Conservation (phyloP, 768 basidiomycete species). For the Leccinum subgranulosum region DNA sequence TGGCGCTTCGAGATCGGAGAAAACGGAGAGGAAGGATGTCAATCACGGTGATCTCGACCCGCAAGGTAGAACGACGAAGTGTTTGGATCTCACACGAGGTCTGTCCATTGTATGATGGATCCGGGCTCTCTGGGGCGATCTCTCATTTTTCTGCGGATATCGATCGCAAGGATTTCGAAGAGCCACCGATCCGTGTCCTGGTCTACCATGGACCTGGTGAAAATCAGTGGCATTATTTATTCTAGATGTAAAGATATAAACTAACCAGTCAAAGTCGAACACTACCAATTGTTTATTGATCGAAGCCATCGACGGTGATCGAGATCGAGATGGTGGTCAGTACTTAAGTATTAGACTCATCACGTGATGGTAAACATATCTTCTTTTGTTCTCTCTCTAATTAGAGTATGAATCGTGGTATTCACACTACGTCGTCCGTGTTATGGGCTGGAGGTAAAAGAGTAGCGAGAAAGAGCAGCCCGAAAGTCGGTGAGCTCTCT, state of each 20-base stretch:
- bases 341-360: too few relatives aligned
- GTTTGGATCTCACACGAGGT: constrained; percentile 72
- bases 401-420: background rate
- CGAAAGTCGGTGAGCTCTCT: constrained; percentile 13
- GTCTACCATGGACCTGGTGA: constrained; percentile 81
- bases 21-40: background rate
- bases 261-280: constrained; percentile 96
- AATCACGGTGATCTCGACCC: background rate
- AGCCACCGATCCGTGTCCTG: constrained; percentile 97
- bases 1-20: constrained; percentile 44
- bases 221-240: background rate
- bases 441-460: constrained; percentile 10
- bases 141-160: constrained; percentile 75
- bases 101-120: constrained; percentile 78
- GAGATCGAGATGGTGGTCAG: background rate
- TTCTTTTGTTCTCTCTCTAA: background rate
- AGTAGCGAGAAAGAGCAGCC: constrained; percentile 9
- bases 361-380: background rate
- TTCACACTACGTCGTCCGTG: constrained; percentile 9
- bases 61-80: background rate
- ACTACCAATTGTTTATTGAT: constrained; percentile 72
- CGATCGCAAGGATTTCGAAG: constrained; percentile 82
- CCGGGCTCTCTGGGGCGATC: constrained; percentile 49
- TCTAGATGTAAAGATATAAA: background rate
- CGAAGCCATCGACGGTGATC: constrained; percentile 13